Percentiles rank a stretch among this genome's conserved stretches.
phyloP scores from a whole-genome alignment of 2,329 filamentous ascomycete genomes.

The Stenocarpella maydis region DNA sequence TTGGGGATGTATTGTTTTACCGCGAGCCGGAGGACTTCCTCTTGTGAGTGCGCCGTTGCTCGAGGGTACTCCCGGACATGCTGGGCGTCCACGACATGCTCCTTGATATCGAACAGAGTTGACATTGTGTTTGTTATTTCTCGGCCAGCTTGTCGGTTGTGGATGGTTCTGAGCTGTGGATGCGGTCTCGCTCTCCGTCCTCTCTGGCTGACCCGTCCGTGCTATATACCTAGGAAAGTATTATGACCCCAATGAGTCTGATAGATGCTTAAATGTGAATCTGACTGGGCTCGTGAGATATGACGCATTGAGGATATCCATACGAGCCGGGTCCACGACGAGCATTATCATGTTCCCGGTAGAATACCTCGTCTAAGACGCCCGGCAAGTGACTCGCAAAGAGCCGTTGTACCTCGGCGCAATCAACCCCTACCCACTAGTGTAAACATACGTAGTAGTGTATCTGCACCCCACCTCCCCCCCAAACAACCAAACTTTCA shows the following conservation, averaged over 20 bases:
- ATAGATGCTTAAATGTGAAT: not conserved
- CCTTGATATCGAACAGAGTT: conserved; percentile 68
- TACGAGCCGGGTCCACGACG: not conserved
- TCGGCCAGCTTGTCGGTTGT: not conserved
- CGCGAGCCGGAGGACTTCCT: conserved; percentile 76
- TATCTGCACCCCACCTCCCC: no score
- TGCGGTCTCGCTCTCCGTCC: not conserved
- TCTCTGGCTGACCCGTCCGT: not conserved
- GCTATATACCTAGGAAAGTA: no score
- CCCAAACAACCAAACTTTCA: no score
- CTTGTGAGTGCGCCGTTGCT: conserved; percentile 75
- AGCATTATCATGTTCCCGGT: conserved; percentile 9
- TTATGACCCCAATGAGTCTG: not conserved
- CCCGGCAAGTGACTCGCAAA: conserved; percentile 1
- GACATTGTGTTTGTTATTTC: conserved; percentile 44
- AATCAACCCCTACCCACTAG: conserved; percentile 13
- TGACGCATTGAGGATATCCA: not conserved
- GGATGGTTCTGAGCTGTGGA: not conserved
- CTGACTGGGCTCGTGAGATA: not conserved
- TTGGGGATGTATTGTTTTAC: conserved; percentile 90
- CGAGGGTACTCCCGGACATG: conserved; percentile 85
- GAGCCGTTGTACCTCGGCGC: conserved; percentile 28
- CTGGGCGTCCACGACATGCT: conserved; percentile 77
- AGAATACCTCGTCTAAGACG: not conserved
- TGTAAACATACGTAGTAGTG: no score